Evolutionary conservation across 2,329 filamentous ascomycete genomes (phyloP), one percentile per base, ranked within the genome.

Genomic region (Aspergillus quadricinctus): DNA sequence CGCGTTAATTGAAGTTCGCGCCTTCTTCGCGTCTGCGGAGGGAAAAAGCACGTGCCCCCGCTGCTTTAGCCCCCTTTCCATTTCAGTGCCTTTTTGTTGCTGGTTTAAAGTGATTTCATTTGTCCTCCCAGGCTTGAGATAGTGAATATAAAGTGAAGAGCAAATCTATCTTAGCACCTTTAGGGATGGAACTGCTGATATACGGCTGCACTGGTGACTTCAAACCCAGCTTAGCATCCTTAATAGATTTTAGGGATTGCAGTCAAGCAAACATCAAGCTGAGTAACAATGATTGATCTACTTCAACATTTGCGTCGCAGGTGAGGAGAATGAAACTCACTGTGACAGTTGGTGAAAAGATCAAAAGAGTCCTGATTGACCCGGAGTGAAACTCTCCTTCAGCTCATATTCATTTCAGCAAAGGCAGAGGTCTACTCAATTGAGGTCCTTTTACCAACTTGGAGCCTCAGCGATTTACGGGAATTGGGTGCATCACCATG

Each of bases 1-100:
- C 61, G 61, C 61, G 61, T 63, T 61, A 63, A 63, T 63, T 63
- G 59, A 60, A 52, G 57, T 46, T 60, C 49, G 29, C 49, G 49
- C 49, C 43, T 14, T 27, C 50, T 61, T 57, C 51, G 56, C 55
- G 57, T 52, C 54, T 21, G 19, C 21, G n/a, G n/a, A 21, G 56
- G 52, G 43, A 46, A 43, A 49, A 25, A 19, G 53, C 55, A 56
- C 58, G 57, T 60, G 57, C 54, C 17, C 14, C 9, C 23, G 43
- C 43, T 23, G 43, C 23, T 46, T 46, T 46, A 46, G 27, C 23
- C 10, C 6, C 23, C 19, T 46, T 46, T 21, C 21, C 21, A 17
- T 23, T 46, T 27, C 23, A 23, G 21, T 25, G 11, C 21, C 10
- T 11, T 21, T 21, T 45, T 21, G 21, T 46, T 46, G 43, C 43